A percentile compares a stretch with the other conserved stretches of the same genome.
Evolutionary conservation across 805 yeast genomes (phyloP).

Genomic region (Saccharomyces eubayanus): DNA sequence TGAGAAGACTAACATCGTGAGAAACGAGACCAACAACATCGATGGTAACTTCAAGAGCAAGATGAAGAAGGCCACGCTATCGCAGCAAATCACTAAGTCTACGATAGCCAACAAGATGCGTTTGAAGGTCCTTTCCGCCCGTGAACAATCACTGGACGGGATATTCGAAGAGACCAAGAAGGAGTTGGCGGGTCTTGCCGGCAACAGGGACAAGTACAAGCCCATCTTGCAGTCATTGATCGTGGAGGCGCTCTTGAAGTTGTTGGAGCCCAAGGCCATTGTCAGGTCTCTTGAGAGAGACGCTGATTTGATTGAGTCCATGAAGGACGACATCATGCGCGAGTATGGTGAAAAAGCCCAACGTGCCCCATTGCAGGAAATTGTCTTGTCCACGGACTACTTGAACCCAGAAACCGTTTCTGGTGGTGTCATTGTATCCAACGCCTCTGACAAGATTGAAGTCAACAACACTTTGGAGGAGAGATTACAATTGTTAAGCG

Average conservation of each 20-base stretch:
- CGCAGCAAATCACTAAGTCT: conserved; percentile 92
- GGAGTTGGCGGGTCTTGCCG: conserved; percentile 47
- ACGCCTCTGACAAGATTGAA: conserved; percentile 72
- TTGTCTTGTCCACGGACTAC: conserved; percentile 49
- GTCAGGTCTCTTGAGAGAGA: conserved; percentile 46
- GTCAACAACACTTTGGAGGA: conserved; percentile 91
- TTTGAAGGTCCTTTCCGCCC: conserved; percentile 78
- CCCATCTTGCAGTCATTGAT: conserved; percentile 67
- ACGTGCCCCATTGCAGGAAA: conserved; percentile 31
- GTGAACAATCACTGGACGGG: conserved; percentile 68
- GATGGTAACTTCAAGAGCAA: conserved; percentile 73
- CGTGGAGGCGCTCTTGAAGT: conserved; percentile 63
- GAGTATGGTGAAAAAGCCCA: conserved; percentile 57
- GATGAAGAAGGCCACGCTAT: conserved; percentile 82
- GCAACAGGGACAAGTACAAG: conserved; percentile 56
- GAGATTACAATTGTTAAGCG: conserved; percentile 74
- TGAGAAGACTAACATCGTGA: conserved; percentile 90
- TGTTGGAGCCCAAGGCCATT: conserved; percentile 62
- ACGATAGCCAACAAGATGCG: conserved; percentile 93
- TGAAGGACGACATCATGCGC: conserved; percentile 48
- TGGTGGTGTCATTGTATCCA: conserved; percentile 78
- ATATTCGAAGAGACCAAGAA: conserved; percentile 64
- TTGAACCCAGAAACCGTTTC: conserved; percentile 54
- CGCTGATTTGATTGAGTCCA: conserved; percentile 32
- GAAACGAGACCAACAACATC: conserved; percentile 83